phyloP scores from a whole-genome alignment of 2,329 filamentous ascomycete species.

The Ascosphaera apis region DNA sequence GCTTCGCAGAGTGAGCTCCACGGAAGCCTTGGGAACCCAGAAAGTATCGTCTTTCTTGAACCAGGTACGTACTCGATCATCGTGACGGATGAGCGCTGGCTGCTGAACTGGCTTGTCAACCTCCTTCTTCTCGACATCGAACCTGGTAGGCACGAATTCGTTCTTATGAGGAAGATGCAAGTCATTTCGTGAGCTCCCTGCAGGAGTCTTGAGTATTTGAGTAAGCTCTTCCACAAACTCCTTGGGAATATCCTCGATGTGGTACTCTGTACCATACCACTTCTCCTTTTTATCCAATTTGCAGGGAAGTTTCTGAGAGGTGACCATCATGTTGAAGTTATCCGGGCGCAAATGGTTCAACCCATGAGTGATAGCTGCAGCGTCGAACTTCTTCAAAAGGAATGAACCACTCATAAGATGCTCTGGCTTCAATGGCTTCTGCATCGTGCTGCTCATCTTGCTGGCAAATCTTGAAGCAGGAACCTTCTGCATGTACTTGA shows the following conservation, averaged over 20 bases:
- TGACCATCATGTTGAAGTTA: conserved; percentile 66
- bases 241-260: conserved; percentile 51
- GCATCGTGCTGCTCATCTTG: conserved; percentile 67
- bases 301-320: conserved; percentile 65
- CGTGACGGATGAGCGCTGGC: conserved; percentile 68
- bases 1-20: conserved; percentile 59
- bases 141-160: conserved; percentile 79
- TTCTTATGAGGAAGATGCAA: conserved; percentile 81
- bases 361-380: conserved; percentile 49
- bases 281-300: conserved; percentile 75
- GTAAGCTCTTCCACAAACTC: conserved; percentile 52
- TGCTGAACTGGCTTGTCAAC: conserved; percentile 48
- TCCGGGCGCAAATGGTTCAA: conserved; percentile 58
- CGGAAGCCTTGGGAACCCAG: conserved; percentile 87
- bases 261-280: conserved; percentile 96
- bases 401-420: conserved; percentile 64
- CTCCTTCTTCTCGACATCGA: conserved; percentile 89
- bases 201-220: conserved; percentile 34
- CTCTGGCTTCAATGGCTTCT: conserved; percentile 66
- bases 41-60: conserved; percentile 98
- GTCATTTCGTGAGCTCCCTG: conserved; percentile 38
- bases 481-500: conserved; percentile 84
- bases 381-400: conserved; percentile 57
- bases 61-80: conserved; percentile 62
- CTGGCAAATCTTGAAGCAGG: conserved; percentile 78